Base-by-base conservation (phyloP, 1,139 yeast species). In the Geotrichum fermentans region DNA sequence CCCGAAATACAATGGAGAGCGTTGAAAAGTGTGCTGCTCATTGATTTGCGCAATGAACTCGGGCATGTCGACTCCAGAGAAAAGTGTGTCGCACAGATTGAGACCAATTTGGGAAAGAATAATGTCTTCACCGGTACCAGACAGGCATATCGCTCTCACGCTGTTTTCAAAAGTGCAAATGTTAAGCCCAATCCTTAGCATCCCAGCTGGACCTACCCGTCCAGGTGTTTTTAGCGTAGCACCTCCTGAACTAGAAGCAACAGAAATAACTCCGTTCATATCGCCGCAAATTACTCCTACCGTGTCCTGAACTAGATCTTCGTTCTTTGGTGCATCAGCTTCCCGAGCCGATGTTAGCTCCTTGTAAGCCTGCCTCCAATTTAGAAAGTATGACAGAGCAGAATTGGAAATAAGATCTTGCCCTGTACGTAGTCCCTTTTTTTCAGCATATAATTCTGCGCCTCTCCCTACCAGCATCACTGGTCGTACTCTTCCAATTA, bases 121-220 rank as follows among this genome's bases (percentile, higher is more conserved):
- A 21, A 69, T 67, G 50, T 69, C 73, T 48, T 69, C 73, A 3
- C 73, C 73, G 35, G 65, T 61, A 6, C 73, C 73, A 6, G 69
- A 62, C 14, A 61, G 43, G 40, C 62, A 58, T 14, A 57, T 52
- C 1, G 58, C 63, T 6, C 51, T 39, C 1, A 43, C 46, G 14
- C 38, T 32, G 20, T 29, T 5, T 4, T 34, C 29, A 14, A 24
- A 36, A 13, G 30, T 37, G 13, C 51, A 29, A 2, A 61, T 46
- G 35, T 56, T 54, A 13, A 60, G 54, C 1, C 71, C 72, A 11
- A 67, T 57, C 0, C 71, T 69, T 2, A 64, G 50, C 1, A 68
- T 43, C 1, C 70, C 72, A 1, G 73, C 74, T 0, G 73, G 72
- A 1, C 74, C 74, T 1, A 71, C 51, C 24, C 74, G 46, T 11